These are phyloP conservation scores for Mycena rebaudengoi DNA, from an alignment of 768 basidiomycete species.

Conservation along the genomic window DNA sequence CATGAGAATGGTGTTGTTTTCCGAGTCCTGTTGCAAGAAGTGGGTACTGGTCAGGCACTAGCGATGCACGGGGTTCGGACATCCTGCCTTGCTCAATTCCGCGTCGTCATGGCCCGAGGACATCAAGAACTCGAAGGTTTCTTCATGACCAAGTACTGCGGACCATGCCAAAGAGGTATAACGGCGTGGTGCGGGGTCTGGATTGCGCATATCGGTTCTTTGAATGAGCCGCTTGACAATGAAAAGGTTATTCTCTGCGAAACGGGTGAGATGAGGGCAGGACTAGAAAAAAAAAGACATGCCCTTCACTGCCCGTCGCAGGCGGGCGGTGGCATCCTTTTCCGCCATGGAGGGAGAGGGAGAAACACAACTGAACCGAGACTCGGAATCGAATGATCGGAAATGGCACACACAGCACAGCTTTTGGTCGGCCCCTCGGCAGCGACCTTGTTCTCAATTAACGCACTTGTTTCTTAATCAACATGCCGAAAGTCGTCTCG, in stretches of 20 bases:
- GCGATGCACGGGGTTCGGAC: slow-evolving; percentile 1
- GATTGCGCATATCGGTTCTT: slow-evolving; percentile 90
- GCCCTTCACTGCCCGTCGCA: slow-evolving; percentile 87
- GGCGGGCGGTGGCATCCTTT: slow-evolving; percentile 78
- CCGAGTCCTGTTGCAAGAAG: slow-evolving; percentile 71
- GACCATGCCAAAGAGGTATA: slow-evolving; percentile 94
- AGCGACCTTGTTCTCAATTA: slow-evolving; percentile 8
- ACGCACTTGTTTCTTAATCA: slow-evolving; percentile 13
- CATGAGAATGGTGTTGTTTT: slow-evolving; percentile 93
- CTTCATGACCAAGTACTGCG: slow-evolving; percentile 86
- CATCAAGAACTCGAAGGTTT: slow-evolving; percentile 92
- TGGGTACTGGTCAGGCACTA: slow-evolving; percentile 22
- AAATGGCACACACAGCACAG: slow-evolving; percentile 10
- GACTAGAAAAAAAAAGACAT: slow-evolving; percentile 10
- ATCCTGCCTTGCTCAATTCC: slow-evolving; percentile 85
- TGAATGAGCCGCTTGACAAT: slow-evolving; percentile 89
- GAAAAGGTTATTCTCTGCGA: slow-evolving; percentile 91
- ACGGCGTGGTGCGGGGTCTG: slow-evolving; percentile 76
- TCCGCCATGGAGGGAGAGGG: slow-evolving; percentile 70
- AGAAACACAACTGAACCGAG: neutral
- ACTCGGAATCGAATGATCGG: neutral
- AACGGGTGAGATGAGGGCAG: slow-evolving; percentile 22
- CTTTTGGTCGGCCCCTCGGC: too few species aligned
- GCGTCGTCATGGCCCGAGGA: slow-evolving; percentile 91
- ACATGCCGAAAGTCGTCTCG: slow-evolving; percentile 93